Evolutionary conservation across 2,329 filamentous ascomycete genomes (phyloP), one percentile per base, ranked within the genome.

Genomic region (Colletotrichum cordylinicola): DNA sequence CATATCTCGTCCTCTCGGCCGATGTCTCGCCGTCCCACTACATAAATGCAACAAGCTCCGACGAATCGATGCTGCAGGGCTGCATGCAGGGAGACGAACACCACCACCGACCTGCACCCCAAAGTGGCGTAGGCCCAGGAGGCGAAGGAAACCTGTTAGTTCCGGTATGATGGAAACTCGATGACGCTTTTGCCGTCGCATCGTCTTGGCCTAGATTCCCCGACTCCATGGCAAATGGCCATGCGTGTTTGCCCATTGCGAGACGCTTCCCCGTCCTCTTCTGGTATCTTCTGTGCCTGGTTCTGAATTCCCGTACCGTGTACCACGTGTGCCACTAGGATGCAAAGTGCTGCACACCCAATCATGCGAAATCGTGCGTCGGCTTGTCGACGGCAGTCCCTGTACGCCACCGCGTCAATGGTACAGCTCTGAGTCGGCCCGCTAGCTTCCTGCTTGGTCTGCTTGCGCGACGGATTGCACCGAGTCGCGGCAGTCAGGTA

Each of bases 161-260:
- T 52, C 71, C 55, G 66, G 39, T 70, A 18, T 62, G 48, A 48
- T n/a, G 67, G 67, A 43, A 48, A 13, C 43, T 21, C 37, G 60
- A 66, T 52, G 67, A 74, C 37, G 67, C 71, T 70, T 9, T 60
- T 58, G n/a, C 71, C 33, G 71, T 70, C 67, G 71, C 58, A 74
- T 70, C 58, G 56, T 27, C 67, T 67, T 62, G 55, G 71, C 39
- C 71, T 58, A 39, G 43, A 27, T 37, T 21, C 21, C 56, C 66
- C 58, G 60, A 58, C 60, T 39, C 35, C 67, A 31, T 60, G 66
- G 39, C 27, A 31, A 55, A 58, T 39, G 48, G 24, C 6, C 62
- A 72, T 31, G 33, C 70, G 37, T 24, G 16, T 52, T 37, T 60
- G 13, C 72, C 33, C 43, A 13, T 39, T 69, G 43, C 52, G 64